These are phyloP conservation scores for Stylosanthes scabra DNA, from an alignment of 331 rosid species.

Conservation along the genomic window DNA sequence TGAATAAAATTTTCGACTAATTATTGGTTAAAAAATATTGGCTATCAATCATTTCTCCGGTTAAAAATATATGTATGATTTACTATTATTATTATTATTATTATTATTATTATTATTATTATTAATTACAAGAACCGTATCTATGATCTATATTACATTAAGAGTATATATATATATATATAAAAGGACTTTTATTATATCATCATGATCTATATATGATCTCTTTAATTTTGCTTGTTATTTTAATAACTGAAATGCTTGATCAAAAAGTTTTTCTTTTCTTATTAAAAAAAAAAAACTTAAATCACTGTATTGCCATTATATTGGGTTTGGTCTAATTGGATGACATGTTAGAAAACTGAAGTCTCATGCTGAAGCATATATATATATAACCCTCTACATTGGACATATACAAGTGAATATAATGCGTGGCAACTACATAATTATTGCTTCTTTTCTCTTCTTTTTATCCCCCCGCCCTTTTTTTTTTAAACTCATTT, in stretches of 20 bases:
- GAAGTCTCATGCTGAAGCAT: constrained; percentile 40
- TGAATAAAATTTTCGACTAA: no score
- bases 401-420: constrained; percentile 41
- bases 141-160: no score
- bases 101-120: no score
- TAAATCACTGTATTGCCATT: constrained; percentile 32
- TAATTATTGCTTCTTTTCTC: not conserved
- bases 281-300: constrained; percentile 29
- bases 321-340: constrained; percentile 31
- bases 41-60: no score
- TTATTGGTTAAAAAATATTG: no score
- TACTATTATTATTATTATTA: no score
- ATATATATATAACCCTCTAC: constrained; percentile 45
- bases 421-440: constrained; percentile 25
- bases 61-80: no score
- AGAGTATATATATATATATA: no score
- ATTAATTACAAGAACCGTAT: no score
- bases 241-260: no score
- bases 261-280: constrained; percentile 38
- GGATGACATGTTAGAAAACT: constrained; percentile 39
- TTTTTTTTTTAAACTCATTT: not conserved
- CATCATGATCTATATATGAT: constrained; percentile 26
- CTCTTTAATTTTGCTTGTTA: constrained; percentile 38
- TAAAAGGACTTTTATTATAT: constrained; percentile 34
- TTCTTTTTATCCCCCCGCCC: not conserved